Evolutionary conservation across 371 early-diverging fungal genomes (phyloP).

Genomic region (Rhizopus arrhizus): DNA sequence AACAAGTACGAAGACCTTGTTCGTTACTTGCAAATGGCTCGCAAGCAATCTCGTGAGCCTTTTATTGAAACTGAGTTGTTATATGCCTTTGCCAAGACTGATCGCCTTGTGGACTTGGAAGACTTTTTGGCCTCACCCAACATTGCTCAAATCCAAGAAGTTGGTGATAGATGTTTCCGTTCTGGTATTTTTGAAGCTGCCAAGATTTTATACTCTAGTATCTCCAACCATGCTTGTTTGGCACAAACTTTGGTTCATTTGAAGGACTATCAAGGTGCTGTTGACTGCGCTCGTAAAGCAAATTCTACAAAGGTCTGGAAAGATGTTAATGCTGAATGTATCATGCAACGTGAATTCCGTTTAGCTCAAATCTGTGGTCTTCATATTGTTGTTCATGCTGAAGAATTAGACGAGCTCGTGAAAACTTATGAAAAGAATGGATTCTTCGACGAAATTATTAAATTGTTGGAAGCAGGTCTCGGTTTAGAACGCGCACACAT

Average conservation of each 20-base stretch:
- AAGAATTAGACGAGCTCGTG: slow-evolving; percentile 89
- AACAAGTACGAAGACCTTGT: slow-evolving; percentile 92
- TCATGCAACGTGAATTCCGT: slow-evolving; percentile 90
- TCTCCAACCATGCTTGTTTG: slow-evolving; percentile 95
- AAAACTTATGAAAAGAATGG: slow-evolving; percentile 87
- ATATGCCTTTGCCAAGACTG: slow-evolving; percentile 93
- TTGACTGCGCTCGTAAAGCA: slow-evolving; percentile 97
- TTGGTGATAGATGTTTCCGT: slow-evolving; percentile 96
- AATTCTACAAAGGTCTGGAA: slow-evolving; percentile 97
- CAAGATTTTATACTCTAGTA: slow-evolving; percentile 88
- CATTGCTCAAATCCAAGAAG: slow-evolving; percentile 87
- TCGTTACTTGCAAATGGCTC: slow-evolving; percentile 91
- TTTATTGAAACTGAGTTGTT: slow-evolving; percentile 91
- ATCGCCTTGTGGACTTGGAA: slow-evolving; percentile 89
- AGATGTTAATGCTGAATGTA: slow-evolving; percentile 95
- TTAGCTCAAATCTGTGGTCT: slow-evolving; percentile 97
- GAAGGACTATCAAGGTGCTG: slow-evolving; percentile 93
- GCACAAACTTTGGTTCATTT: slow-evolving; percentile 94
- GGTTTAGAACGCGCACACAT: slow-evolving; percentile 97
- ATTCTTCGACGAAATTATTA: slow-evolving; percentile 87
- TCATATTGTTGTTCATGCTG: slow-evolving; percentile 94
- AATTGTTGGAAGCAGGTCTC: slow-evolving; percentile 88
- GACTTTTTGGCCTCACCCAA: slow-evolving; percentile 91
- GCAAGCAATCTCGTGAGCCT: slow-evolving; percentile 90
- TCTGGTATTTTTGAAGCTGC: slow-evolving; percentile 91